Evolutionary conservation across 192 early-diverging fungal genomes (phyloP).

Genomic region (Chytriomyces confervae): DNA sequence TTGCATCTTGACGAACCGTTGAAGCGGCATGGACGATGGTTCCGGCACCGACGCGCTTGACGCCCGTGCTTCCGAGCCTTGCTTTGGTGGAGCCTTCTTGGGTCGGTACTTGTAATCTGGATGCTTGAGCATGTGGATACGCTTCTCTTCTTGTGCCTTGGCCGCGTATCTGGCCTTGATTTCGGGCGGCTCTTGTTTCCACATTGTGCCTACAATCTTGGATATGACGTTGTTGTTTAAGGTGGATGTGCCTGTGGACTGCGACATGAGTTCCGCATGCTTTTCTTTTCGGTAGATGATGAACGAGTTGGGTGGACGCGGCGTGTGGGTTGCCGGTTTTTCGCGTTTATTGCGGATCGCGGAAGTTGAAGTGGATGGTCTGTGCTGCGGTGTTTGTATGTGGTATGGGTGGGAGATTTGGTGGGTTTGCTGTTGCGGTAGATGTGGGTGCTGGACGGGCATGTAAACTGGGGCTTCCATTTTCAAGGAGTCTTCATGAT

Average conservation of each 20-base stretch:
- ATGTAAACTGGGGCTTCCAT: not conserved
- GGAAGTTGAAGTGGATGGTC: not conserved
- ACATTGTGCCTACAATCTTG: conserved; percentile 64
- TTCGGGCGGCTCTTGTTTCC: conserved; percentile 57
- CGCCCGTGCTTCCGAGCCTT: not conserved
- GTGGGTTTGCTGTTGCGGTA: not conserved
- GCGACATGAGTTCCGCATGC: conserved; percentile 53
- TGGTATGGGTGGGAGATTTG: not conserved
- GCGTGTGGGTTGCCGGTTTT: conserved; percentile 17
- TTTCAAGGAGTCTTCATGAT: too few relatives aligned
- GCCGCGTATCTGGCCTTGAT: conserved; percentile 55
- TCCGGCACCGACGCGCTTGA: too few relatives aligned
- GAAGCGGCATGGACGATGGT: too few relatives aligned
- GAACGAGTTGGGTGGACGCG: conserved; percentile 59
- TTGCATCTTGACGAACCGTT: too few relatives aligned
- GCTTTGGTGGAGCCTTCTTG: conserved; percentile 50
- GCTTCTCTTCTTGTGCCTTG: conserved; percentile 59
- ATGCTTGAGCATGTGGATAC: conserved; percentile 55
- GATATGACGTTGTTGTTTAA: conserved; percentile 62
- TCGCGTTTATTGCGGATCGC: conserved; percentile 15
- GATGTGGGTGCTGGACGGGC: not conserved
- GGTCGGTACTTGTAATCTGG: conserved; percentile 70
- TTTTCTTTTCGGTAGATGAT: conserved; percentile 67
- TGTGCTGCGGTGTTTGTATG: not conserved
- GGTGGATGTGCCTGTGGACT: conserved; percentile 45